These are phyloP conservation scores for Myotisia sp. DNA, from an alignment of 2,329 filamentous ascomycete species.

Conservation along the genomic window DNA sequence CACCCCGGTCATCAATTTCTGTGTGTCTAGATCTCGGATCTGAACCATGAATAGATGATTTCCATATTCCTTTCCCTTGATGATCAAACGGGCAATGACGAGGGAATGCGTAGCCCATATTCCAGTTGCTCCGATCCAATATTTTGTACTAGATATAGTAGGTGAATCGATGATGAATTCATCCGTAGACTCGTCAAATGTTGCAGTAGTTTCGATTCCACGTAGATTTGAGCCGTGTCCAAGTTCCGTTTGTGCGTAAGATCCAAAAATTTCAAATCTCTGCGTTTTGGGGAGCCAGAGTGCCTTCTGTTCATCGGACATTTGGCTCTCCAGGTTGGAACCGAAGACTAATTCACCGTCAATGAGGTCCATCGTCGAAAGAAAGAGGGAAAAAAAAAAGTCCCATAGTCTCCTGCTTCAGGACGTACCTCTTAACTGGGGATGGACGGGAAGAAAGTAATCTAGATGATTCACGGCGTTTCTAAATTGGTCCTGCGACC, in stretches of 20 bases:
- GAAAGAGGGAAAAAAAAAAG: neutral
- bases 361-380: neutral
- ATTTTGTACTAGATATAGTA: constrained; percentile 18
- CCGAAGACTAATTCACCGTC: constrained; percentile 12
- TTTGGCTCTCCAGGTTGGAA: constrained; percentile 15
- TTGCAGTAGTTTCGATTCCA: constrained; percentile 22
- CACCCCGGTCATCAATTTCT: constrained; percentile 16
- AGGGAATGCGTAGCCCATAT: constrained; percentile 19
- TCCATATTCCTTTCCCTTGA: constrained; percentile 17
- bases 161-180: constrained; percentile 22
- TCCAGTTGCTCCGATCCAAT: constrained; percentile 20
- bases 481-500: constrained; percentile 14
- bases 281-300: constrained; percentile 16
- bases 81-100: constrained; percentile 20
- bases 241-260: constrained; percentile 21
- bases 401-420: neutral
- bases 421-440: constrained; percentile 13
- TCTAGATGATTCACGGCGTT: constrained; percentile 14
- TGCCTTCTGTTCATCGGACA: constrained; percentile 15
- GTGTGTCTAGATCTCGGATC: constrained; percentile 17
- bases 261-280: constrained; percentile 18
- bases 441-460: constrained; percentile 15
- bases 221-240: constrained; percentile 21
- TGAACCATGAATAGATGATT: constrained; percentile 20
- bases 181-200: constrained; percentile 17